These are phyloP conservation scores for Asclepias syriaca DNA, from an alignment of 257 asterid genomes.

Conservation along the genomic window DNA sequence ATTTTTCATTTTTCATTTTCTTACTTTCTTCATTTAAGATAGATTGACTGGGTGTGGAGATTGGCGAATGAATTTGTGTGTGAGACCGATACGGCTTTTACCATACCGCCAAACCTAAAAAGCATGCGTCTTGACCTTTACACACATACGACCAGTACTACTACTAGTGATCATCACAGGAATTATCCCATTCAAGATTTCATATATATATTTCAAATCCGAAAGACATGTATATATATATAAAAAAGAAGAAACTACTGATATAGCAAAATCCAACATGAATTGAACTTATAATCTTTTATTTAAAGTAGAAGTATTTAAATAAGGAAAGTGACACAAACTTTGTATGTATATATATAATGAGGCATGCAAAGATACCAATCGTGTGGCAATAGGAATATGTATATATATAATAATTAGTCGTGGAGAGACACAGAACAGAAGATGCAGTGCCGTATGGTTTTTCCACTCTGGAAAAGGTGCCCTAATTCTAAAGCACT, in stretches of 20 bases:
- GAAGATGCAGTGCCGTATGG: slow-evolving; percentile 20
- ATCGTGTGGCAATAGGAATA: slow-evolving; percentile 41
- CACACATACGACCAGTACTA: too few relatives aligned
- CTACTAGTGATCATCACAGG: not conserved
- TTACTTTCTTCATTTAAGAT: not conserved
- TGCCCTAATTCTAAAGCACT: slow-evolving; percentile 14
- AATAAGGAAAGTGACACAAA: too few relatives aligned
- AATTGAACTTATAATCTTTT: too few relatives aligned
- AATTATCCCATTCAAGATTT: slow-evolving; percentile 18
- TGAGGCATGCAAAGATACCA: slow-evolving; percentile 44
- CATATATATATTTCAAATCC: not conserved
- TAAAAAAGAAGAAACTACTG: too few relatives aligned
- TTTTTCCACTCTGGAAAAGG: slow-evolving; percentile 12
- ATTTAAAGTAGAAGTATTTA: too few relatives aligned
- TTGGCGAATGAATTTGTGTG: slow-evolving; percentile 6
- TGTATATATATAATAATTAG: too few relatives aligned
- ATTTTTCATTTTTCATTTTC: too few relatives aligned
- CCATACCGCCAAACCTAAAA: slow-evolving; percentile 23
- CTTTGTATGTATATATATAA: too few relatives aligned
- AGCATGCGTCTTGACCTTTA: slow-evolving; percentile 31
- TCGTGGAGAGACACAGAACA: not conserved
- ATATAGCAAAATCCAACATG: too few relatives aligned
- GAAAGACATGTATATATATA: too few relatives aligned
- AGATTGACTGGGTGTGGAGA: too few relatives aligned
- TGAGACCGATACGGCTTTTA: slow-evolving; percentile 31